These are phyloP conservation scores for Setaria viridis DNA, from an alignment of 202 grass and related monocot species.

Conservation along the genomic window DNA sequence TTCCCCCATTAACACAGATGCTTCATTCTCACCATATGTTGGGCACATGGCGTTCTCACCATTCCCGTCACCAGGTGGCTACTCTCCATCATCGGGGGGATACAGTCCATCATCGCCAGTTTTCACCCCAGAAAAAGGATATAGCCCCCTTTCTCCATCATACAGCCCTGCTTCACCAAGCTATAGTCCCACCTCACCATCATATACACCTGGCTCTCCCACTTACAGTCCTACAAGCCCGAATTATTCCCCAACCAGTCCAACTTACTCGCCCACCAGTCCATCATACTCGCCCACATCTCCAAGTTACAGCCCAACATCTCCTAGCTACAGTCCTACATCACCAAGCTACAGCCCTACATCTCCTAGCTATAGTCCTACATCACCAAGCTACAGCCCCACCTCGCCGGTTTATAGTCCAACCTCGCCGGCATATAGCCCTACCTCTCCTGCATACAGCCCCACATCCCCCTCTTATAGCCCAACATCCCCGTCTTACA, in stretches of 20 bases:
- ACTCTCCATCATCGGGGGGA: constrained; percentile 83
- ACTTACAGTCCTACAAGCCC: constrained; percentile 87
- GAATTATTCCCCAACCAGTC: constrained; percentile 88
- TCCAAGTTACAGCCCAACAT: constrained; percentile 79
- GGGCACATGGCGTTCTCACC: constrained; percentile 91
- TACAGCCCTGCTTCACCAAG: constrained; percentile 83
- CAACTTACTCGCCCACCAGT: constrained; percentile 69
- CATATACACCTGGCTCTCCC: constrained; percentile 89
- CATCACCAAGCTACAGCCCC: constrained; percentile 71
- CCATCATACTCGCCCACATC: constrained; percentile 82
- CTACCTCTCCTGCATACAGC: constrained; percentile 77
- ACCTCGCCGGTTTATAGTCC: constrained; percentile 79
- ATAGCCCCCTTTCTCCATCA: constrained; percentile 80
- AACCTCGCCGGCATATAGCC: constrained; percentile 66
- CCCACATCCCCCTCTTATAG: constrained; percentile 72
- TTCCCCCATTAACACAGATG: constrained; percentile 83
- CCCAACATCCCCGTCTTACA: constrained; percentile 78
- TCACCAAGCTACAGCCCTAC: constrained; percentile 74
- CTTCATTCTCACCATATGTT: constrained; percentile 94
- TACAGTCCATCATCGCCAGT: constrained; percentile 88
- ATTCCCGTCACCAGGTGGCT: constrained; percentile 70
- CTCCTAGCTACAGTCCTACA: constrained; percentile 74
- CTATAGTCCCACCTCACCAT: constrained; percentile 86
- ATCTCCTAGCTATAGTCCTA: constrained; percentile 67
- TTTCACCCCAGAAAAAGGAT: constrained; percentile 80